Evolutionary conservation across 192 early-diverging fungal species (phyloP).

Genomic region (Radiomyces spectabilis): DNA sequence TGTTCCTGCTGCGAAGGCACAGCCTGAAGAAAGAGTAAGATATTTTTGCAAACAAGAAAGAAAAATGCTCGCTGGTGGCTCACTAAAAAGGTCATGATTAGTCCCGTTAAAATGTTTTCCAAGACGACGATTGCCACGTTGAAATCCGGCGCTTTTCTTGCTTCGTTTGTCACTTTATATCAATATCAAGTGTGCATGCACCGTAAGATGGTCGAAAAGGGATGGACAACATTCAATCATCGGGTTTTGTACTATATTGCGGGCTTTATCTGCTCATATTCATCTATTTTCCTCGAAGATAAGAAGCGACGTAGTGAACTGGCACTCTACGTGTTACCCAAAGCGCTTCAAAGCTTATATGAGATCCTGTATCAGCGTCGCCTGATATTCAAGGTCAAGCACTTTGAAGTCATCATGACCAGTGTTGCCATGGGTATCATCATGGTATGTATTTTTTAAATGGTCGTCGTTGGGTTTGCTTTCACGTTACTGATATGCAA

Average conservation of each 20-base stretch:
- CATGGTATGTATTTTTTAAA: slow-evolving; percentile 44
- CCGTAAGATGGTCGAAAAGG: slow-evolving; percentile 44
- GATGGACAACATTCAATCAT: slow-evolving; percentile 32
- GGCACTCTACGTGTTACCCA: slow-evolving; percentile 74
- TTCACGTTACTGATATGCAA: neutral
- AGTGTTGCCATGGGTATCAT: slow-evolving; percentile 60
- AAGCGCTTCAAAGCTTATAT: slow-evolving; percentile 60
- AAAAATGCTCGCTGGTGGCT: neutral
- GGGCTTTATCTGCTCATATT: slow-evolving; percentile 46
- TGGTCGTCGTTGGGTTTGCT: neutral
- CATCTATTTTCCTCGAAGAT: slow-evolving; percentile 64
- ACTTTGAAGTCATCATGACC: slow-evolving; percentile 56
- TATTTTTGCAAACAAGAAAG: neutral
- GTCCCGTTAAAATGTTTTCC: slow-evolving; percentile 40
- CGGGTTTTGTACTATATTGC: slow-evolving; percentile 59
- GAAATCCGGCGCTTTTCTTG: slow-evolving; percentile 57
- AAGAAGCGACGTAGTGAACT: slow-evolving; percentile 59
- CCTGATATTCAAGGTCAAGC: slow-evolving; percentile 45
- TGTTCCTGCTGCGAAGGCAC: slow-evolving; percentile 54
- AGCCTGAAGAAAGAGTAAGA: slow-evolving; percentile 53
- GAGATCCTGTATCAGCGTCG: slow-evolving; percentile 55
- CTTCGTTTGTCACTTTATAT: slow-evolving; percentile 56
- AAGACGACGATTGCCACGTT: slow-evolving; percentile 46
- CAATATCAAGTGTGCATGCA: slow-evolving; percentile 61
- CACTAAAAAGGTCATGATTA: slow-evolving; percentile 2